Base-by-base conservation (phyloP, 352 stramenopile species). In the Elongisporangium prolatum region DNA sequence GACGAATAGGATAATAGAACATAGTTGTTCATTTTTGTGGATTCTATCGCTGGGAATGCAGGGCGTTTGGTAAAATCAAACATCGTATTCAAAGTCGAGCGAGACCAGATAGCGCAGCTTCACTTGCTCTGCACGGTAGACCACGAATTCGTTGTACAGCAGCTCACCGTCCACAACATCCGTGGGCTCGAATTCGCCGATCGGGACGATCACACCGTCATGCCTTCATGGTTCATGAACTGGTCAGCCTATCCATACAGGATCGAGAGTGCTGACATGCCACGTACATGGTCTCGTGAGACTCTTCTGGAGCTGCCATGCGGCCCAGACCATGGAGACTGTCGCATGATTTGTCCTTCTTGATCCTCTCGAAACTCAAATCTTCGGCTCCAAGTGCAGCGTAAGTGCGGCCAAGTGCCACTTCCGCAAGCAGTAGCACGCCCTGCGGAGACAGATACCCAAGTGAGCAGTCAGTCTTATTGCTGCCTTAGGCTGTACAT, bases 91-190 rank as follows among this genome's bases (percentile, higher is more conserved):
- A 24, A 86, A 86, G 48, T 83, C 74, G 14, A 84, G 56, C 1
- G 66, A 63, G 24, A 89, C 69, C n/a, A 87, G 61, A 57, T 89
- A 87, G 8, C 77, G 77, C 57, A 89, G 61, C 48, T 72, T 72
- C 25, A 89, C 79, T 69, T 91, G 81, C 48, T 89, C 78, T 21
- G 71, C 64, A 4, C 77, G 75, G 57, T 89, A 91, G 21, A 91
- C 81, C 49, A 91, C 78, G 53, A 80, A 91, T 54, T 91, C 81
- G 57, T 89, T 89, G 71, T 88, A 89, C 10, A 88, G 72, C 49
- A 89, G 60, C 37, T 75, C 74, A 21, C 75, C 79, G 21, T 69
- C 68, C 34, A 44, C 34, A 6, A 68, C 75, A 18, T 77, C 69
- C 3, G 73, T 71, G 5, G 77, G 74, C 59, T 75, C 69, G 25